Evolutionary conservation across 345 rosid species (phyloP).

Genomic region (Camelina sativa): DNA sequence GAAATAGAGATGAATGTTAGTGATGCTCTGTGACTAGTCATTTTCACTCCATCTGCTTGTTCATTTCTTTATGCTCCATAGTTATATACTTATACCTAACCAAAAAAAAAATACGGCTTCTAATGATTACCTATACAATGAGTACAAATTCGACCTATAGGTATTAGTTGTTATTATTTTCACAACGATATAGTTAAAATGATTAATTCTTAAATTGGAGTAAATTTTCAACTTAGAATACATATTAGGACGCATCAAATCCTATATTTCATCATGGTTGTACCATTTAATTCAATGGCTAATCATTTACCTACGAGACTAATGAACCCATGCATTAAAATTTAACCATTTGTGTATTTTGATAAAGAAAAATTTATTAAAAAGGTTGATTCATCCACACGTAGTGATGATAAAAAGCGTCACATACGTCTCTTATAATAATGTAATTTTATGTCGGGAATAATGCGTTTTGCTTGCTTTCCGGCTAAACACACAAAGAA

Average conservation of each 20-base stretch:
- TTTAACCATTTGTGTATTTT: slow-evolving; percentile 13
- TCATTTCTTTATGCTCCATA: neutral
- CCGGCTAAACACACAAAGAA: neutral
- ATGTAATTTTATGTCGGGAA: neutral
- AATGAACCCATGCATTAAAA: slow-evolving; percentile 4
- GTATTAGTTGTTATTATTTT: neutral
- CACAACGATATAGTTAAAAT: neutral
- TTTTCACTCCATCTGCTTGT: slow-evolving; percentile 18
- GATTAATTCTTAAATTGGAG: neutral
- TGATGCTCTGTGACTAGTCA: slow-evolving; percentile 33
- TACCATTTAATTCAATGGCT: slow-evolving; percentile 10
- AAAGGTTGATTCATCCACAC: slow-evolving; percentile 38
- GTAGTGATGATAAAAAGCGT: slow-evolving; percentile 36
- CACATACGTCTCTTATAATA: slow-evolving; percentile 2
- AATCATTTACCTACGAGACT: slow-evolving; percentile 18
- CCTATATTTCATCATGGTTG: slow-evolving; percentile 22
- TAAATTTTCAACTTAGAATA: slow-evolving; percentile 10
- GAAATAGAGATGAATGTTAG: slow-evolving; percentile 17
- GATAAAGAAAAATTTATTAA: neutral
- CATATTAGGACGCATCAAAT: slow-evolving; percentile 20
- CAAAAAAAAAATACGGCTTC: slow-evolving; percentile 3
- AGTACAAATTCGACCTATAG: slow-evolving; percentile 7
- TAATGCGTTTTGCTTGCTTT: slow-evolving; percentile 1
- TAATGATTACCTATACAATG: neutral
- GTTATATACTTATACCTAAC: neutral